A percentile compares a stretch with the other conserved stretches of the same genome.
Evolutionary conservation across 2,329 filamentous ascomycete species (phyloP).

Genomic region (Hymenoscyphus fructigenus): DNA sequence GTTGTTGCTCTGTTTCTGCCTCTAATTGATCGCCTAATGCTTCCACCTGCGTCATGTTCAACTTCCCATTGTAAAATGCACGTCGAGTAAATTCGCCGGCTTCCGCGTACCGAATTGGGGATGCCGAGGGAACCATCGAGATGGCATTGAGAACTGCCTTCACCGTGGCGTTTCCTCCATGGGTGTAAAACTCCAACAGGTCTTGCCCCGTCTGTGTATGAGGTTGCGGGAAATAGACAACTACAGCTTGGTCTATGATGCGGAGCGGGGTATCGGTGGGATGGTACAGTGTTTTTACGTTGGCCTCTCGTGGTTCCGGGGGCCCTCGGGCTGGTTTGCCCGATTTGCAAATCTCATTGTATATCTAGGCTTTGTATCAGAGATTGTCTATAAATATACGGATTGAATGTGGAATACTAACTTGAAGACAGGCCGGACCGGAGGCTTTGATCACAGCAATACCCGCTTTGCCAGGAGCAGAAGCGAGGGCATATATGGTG

Average conservation of each 20-base stretch:
- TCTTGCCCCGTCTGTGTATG: slow-evolving; percentile 90
- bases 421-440: slow-evolving; percentile 69
- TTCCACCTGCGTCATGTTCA: slow-evolving; percentile 83
- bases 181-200: slow-evolving; percentile 89
- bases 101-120: slow-evolving; percentile 77
- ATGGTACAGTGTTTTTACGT: slow-evolving; percentile 72
- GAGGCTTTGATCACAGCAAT: slow-evolving; percentile 90
- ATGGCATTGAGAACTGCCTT: slow-evolving; percentile 82
- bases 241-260: slow-evolving; percentile 64
- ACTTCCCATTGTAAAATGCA: slow-evolving; percentile 81
- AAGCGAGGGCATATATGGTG: slow-evolving; percentile 92
- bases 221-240: slow-evolving; percentile 72
- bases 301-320: slow-evolving; percentile 63
- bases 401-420: neutral
- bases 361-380: slow-evolving; percentile 51
- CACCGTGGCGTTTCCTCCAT: slow-evolving; percentile 86
- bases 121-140: slow-evolving; percentile 46
- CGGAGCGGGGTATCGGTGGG: slow-evolving; percentile 43
- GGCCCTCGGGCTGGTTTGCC: slow-evolving; percentile 43
- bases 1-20: slow-evolving; percentile 88
- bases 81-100: slow-evolving; percentile 93
- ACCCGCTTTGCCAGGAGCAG: slow-evolving; percentile 78
- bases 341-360: slow-evolving; percentile 59
- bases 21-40: slow-evolving; percentile 61
- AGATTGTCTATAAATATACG: neutral